Evolutionary conservation across 768 basidiomycete species (phyloP).

Genomic region (Rhizopogon rudus): DNA sequence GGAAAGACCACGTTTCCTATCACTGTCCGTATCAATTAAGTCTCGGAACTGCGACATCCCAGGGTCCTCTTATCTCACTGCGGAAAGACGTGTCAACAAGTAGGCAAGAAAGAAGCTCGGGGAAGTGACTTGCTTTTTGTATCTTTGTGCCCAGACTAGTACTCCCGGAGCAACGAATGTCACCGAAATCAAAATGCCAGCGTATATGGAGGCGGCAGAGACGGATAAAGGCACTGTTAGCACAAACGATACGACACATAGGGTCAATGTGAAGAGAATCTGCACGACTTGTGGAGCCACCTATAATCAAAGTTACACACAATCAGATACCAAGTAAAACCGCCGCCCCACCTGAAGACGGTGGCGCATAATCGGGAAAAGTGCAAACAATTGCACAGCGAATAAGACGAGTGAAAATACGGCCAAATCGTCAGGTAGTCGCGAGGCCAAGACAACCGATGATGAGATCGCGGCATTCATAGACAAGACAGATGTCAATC

Average conservation of each 20-base stretch:
- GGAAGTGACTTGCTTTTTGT: slow-evolving; percentile 66
- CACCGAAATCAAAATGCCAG: slow-evolving; percentile 45
- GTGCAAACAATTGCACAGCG: slow-evolving; percentile 77
- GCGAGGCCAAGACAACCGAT: slow-evolving; percentile 89
- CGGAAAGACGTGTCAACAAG: slow-evolving; percentile 9
- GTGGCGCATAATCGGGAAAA: slow-evolving; percentile 76
- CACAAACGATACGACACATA: slow-evolving; percentile 46
- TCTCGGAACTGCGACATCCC: slow-evolving; percentile 84
- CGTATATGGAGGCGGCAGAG: slow-evolving; percentile 49
- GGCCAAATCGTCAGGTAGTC: slow-evolving; percentile 73
- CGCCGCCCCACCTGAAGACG: slow-evolving; percentile 54
- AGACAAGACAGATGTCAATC: slow-evolving; percentile 78
- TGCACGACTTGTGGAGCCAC: slow-evolving; percentile 42
- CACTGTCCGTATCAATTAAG: slow-evolving; percentile 37
- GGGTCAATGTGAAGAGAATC: slow-evolving; percentile 44
- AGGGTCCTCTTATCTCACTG: slow-evolving; percentile 86
- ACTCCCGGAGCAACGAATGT: slow-evolving; percentile 71
- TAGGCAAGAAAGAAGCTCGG: slow-evolving; percentile 6
- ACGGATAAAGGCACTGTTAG: slow-evolving; percentile 52
- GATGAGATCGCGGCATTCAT: slow-evolving; percentile 92
- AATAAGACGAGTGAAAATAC: slow-evolving; percentile 89
- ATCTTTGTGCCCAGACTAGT: slow-evolving; percentile 81
- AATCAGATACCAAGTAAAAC: slow-evolving; percentile 6
- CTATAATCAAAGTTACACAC: slow-evolving; percentile 30
- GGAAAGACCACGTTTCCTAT: slow-evolving; percentile 15